These are phyloP conservation scores for Gillenia trifoliata DNA, from an alignment of 306 rosid genomes.

Conservation along the genomic window DNA sequence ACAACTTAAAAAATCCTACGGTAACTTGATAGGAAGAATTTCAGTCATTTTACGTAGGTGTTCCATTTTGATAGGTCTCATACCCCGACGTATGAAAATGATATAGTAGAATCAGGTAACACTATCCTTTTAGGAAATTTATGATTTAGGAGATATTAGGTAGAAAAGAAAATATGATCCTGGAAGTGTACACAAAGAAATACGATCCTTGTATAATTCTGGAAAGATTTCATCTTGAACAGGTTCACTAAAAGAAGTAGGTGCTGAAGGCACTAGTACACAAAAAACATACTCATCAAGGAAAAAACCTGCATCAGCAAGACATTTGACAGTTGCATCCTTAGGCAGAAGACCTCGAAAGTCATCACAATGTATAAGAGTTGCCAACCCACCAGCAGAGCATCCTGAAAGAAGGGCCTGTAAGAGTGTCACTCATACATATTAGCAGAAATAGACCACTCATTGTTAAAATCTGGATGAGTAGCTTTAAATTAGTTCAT, in stretches of 20 bases:
- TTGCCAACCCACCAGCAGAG: conserved; percentile 97
- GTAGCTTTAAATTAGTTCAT: background rate
- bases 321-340: conserved; percentile 71
- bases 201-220: background rate
- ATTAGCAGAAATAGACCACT: background rate
- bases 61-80: background rate
- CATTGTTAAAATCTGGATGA: background rate
- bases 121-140: background rate
- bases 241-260: background rate
- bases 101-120: background rate
- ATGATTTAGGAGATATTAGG: background rate
- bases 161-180: background rate
- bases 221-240: background rate
- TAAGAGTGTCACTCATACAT: conserved; percentile 13
- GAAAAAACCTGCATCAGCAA: conserved; percentile 96
- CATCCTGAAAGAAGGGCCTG: conserved; percentile 98
- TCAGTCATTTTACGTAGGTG: background rate
- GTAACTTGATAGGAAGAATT: conserved; percentile 7
- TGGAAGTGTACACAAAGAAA: background rate
- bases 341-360: conserved; percentile 51
- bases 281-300: conserved; percentile 83
- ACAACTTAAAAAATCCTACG: background rate
- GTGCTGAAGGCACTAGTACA: conserved; percentile 15
- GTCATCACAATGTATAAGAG: conserved; percentile 88
- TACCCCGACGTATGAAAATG: background rate